Base-by-base conservation (phyloP, 768 basidiomycete species). In the Daedaleopsis sinensis region DNA sequence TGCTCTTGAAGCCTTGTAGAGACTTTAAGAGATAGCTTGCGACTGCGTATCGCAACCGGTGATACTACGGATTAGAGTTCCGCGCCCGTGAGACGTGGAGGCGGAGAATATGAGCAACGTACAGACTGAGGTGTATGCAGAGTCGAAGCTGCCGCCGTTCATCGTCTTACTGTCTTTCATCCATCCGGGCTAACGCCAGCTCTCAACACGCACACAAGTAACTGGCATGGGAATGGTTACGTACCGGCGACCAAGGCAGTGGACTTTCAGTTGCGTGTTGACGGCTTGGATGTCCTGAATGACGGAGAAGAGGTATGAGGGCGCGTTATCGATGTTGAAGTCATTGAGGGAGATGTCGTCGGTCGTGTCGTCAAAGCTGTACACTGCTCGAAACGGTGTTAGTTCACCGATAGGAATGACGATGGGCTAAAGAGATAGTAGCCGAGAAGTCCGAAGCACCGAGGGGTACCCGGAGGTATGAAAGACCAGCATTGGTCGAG, bases 201-300 rank as follows among this genome's bases (percentile, higher is more conserved):
- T n/a, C 5, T 36, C 16, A 36, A 10, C 21, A 19, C 10, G 37
- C 6, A 23, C 18, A 23, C 24, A 23, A 18, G 15, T 19, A 13
- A 48, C 13, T 23, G 9, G 9, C 10, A 39, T 54, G 13, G 19
- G 38, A 16, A 16, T 7, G 9, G 16, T 24, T 73, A 55, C 82
- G 62, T 68, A 89, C 90, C 1, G 89, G 88, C 36, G 89, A 90
- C 90, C 90, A 91, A 9, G 90, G 87, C n/a, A 88, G 61, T 89
- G 85, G 23, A 89, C 75, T 66, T 79, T 82, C 60, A 87, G 55
- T 67, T 75, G 67, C 23, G 70, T 73, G 59, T 89, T 90, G 65
- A 88, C 71, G 11, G 82, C 77, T 63, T 77, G 71, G 54, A 92
- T 90, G 66, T 92, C 90, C 32, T 72, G 76, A n/a, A 91, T 75